phyloP scores from a whole-genome alignment of 108 stramenopile species.

The Discostella pseudostelligera region DNA sequence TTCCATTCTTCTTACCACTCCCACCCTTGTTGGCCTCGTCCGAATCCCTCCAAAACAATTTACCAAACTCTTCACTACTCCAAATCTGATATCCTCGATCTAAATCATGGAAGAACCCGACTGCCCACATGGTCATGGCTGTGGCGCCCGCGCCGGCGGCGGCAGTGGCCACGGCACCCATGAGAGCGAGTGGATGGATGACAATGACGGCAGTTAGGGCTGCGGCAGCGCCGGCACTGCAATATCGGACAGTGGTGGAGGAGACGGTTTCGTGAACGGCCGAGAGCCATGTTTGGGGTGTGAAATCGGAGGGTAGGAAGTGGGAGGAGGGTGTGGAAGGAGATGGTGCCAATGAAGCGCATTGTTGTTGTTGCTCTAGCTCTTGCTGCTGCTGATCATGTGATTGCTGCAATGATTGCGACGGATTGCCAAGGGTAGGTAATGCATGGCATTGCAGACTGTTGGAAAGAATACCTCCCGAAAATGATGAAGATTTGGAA shows the following conservation, averaged over 20 bases:
- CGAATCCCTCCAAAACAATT: constrained; percentile 36
- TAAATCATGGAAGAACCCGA: constrained; percentile 29
- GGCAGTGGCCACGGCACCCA: constrained; percentile 16
- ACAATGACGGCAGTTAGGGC: constrained; percentile 19
- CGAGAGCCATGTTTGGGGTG: constrained; percentile 19
- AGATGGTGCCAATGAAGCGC: too few relatives aligned
- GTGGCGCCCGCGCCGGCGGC: constrained; percentile 26
- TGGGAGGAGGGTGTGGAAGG: too few relatives aligned
- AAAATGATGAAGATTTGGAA: too few relatives aligned
- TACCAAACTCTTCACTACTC: constrained; percentile 33
- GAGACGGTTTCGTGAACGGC: constrained; percentile 10
- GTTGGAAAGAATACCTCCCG: too few relatives aligned
- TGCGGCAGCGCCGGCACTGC: constrained; percentile 12
- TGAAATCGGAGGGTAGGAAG: background rate
- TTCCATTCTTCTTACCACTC: background rate
- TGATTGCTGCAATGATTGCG: too few relatives aligned
- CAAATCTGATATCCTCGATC: constrained; percentile 35
- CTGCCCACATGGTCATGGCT: constrained; percentile 36
- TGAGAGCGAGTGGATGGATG: constrained; percentile 29
- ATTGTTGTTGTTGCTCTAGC: too few relatives aligned
- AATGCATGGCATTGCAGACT: too few relatives aligned
- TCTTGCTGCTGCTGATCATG: too few relatives aligned
- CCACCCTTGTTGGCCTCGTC: background rate
- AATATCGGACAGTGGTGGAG: constrained; percentile 5
- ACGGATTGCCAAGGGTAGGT: too few relatives aligned